These are phyloP conservation scores for Penicillium glabrum DNA, from an alignment of 2,329 filamentous ascomycete species.

Conservation along the genomic window DNA sequence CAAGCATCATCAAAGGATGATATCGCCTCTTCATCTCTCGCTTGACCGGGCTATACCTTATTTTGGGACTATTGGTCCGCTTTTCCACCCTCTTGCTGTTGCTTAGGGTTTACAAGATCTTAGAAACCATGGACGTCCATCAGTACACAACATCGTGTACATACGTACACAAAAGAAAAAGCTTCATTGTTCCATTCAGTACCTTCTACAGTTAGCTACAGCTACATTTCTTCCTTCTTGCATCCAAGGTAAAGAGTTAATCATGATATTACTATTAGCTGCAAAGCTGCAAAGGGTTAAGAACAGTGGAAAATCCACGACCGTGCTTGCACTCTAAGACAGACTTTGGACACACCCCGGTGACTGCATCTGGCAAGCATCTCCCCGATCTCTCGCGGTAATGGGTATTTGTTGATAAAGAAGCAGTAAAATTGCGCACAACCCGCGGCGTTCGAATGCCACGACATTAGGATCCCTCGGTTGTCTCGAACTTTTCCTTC, in stretches of 20 bases:
- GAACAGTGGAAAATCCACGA: not conserved
- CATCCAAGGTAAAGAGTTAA: not conserved
- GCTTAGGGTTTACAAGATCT: too few relatives aligned
- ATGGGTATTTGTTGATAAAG: not conserved
- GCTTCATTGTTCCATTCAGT: too few relatives aligned
- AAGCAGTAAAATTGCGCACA: not conserved
- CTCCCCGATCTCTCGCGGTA: not conserved
- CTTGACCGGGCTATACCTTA: not conserved
- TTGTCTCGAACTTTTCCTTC: constrained; percentile 17
- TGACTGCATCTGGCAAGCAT: not conserved
- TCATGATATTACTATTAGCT: not conserved
- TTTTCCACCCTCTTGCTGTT: too few relatives aligned
- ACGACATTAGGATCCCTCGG: not conserved
- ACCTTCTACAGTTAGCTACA: too few relatives aligned
- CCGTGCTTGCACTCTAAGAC: not conserved
- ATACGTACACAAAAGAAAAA: too few relatives aligned
- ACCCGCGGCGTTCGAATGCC: not conserved
- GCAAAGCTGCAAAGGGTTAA: not conserved
- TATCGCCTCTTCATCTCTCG: not conserved
- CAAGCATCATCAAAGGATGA: not conserved
- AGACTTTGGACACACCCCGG: not conserved
- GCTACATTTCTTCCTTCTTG: too few relatives aligned
- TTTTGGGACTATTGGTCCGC: not conserved
- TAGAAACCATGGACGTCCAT: too few relatives aligned
- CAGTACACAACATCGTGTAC: too few relatives aligned